Conservation (phyloP, 225 moss, liverwort and hornwort genomes). For the Marchantia paleacea region DNA sequence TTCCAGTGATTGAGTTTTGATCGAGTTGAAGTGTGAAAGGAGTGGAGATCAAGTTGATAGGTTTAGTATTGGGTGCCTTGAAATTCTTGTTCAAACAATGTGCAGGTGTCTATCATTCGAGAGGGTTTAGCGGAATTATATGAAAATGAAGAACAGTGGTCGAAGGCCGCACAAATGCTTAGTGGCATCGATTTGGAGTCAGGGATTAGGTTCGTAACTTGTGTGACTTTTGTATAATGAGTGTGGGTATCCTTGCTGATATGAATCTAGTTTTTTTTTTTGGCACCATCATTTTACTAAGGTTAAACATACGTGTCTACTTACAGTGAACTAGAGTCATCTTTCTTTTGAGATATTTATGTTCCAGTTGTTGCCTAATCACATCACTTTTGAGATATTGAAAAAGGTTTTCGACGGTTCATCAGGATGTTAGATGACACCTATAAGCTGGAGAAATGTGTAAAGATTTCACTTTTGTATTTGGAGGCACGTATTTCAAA, state of each 20-base stretch:
- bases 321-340: neutral
- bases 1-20: neutral
- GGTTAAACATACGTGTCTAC: no score
- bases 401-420: constrained; percentile 1
- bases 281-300: no score
- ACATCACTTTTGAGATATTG: neutral
- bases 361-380: neutral
- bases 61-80: neutral
- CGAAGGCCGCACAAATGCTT: constrained; percentile 98
- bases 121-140: constrained; percentile 93
- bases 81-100: neutral
- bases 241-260: neutral
- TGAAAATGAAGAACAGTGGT: constrained; percentile 97
- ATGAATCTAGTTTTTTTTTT: no score
- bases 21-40: neutral
- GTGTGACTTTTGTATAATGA: neutral
- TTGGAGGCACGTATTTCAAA: constrained; percentile 60
- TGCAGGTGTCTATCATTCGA: constrained; percentile 88
- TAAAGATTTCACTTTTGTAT: constrained; percentile 92
- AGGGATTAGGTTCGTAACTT: constrained; percentile 64
- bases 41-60: neutral
- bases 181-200: constrained; percentile 98
- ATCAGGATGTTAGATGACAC: constrained; percentile 92
- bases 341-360: no score
- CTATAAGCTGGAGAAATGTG: constrained; percentile 96